Evolutionary conservation across 306 rosid genomes (phyloP).

Genomic region (Abrus pulchellus): DNA sequence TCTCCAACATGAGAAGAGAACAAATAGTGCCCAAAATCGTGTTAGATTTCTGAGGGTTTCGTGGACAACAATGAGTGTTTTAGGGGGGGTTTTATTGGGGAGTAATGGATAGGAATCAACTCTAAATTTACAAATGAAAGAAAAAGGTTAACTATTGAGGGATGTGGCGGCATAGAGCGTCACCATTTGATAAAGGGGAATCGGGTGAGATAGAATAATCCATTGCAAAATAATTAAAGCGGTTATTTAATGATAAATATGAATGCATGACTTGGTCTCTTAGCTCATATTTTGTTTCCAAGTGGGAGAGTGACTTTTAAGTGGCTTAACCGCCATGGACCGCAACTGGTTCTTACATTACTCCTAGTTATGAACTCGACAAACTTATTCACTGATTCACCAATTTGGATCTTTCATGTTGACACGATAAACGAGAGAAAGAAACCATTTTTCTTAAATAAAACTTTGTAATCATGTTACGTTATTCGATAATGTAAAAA

Average conservation of each 20-base stretch:
- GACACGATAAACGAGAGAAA: no score
- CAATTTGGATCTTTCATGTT: no score
- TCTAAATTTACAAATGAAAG: not conserved
- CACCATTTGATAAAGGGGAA: not conserved
- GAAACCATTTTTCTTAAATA: no score
- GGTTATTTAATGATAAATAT: slow-evolving; percentile 38
- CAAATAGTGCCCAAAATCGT: not conserved
- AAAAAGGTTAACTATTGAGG: not conserved
- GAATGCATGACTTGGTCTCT: slow-evolving; percentile 11
- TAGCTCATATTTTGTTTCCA: slow-evolving; percentile 4
- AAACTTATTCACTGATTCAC: no score
- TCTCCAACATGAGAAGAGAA: slow-evolving; percentile 39
- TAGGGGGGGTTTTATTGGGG: not conserved
- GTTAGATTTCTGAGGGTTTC: not conserved
- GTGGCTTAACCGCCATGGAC: no score
- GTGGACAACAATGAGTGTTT: not conserved
- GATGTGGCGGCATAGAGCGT: slow-evolving; percentile 12
- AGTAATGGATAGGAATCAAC: slow-evolving; percentile 11
- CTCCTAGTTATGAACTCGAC: no score
- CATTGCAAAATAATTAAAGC: not conserved
- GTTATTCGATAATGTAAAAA: no score
- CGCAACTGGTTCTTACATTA: no score
- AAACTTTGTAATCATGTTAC: no score
- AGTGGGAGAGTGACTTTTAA: not conserved
- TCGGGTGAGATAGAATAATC: slow-evolving; percentile 8